phyloP scores from a whole-genome alignment of 2,329 filamentous ascomycete genomes.

The Exophiala sp. region DNA sequence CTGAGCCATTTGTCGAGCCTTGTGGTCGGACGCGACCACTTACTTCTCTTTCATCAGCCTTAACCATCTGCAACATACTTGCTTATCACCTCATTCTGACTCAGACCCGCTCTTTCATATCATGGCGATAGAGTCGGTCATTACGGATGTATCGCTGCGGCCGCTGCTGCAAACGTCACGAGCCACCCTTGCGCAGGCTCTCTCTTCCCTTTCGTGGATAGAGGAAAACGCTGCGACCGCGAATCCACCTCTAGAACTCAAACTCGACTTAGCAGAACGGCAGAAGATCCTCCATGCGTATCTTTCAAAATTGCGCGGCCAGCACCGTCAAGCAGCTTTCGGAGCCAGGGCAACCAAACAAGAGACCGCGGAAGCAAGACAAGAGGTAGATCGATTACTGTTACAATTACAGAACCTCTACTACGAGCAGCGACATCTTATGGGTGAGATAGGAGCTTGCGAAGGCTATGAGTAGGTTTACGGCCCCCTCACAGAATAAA shows the following conservation, averaged over 20 bases:
- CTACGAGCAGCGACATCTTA: constrained; percentile 89
- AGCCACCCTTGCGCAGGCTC: constrained; percentile 68
- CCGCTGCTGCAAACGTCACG: constrained; percentile 70
- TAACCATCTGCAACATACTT: neutral
- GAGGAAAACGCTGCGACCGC: constrained; percentile 44
- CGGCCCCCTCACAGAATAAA: constrained; percentile 1
- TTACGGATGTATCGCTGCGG: constrained; percentile 63
- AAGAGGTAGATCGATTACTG: constrained; percentile 88
- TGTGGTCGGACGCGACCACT: neutral
- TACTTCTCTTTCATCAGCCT: neutral
- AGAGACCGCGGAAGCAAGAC: constrained; percentile 77
- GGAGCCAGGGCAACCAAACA: constrained; percentile 81
- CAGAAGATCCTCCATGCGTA: constrained; percentile 78
- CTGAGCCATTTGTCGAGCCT: neutral
- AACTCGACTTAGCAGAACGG: constrained; percentile 63
- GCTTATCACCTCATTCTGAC: neutral
- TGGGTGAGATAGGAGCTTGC: constrained; percentile 85
- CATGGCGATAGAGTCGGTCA: constrained; percentile 57
- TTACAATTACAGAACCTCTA: constrained; percentile 92
- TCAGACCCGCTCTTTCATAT: neutral
- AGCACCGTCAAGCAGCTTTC: constrained; percentile 79
- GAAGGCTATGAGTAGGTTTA: constrained; percentile 79
- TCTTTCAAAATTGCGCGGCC: constrained; percentile 72
- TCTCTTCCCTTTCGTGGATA: constrained; percentile 57
- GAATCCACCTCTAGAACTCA: constrained; percentile 49